Evolutionary conservation across 108 stramenopile genomes (phyloP), one percentile per base, ranked within the genome.

Genomic region (Nitzschia putrida): DNA sequence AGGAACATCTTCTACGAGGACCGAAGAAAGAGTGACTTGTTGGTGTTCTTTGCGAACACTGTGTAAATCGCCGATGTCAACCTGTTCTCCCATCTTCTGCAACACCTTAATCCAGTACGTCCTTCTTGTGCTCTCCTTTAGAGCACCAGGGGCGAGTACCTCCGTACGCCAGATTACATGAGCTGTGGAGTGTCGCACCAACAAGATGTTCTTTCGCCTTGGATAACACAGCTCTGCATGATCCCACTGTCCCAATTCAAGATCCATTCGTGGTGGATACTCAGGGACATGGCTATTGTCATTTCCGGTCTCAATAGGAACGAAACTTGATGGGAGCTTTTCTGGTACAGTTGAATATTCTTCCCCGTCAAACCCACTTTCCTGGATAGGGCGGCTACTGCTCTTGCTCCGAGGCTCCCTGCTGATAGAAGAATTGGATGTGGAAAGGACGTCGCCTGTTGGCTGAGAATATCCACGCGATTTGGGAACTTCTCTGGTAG

Each of bases 151-250:
- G 25, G 23, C 16, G 25, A 66, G n/a, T 8, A 45, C 45, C n/a
- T 66, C 29, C 26, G 25, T 52, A 2, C 53, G 13, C 53, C 52
- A 66, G 14, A 66, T 45, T 7, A 53, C 65, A 53, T 53, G 24
- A 8, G 37, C 53, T 53, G 50, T 34, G 25, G 51, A 13, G 11
- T 66, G 18, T 4, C 52, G 51, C 3, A 66, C n/a, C 39, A 66
- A 66, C 23, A 66, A 7, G 42, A 66, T 2, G 38, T 66, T 51
- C 45, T 66, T 66, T 38, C 53, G 18, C 18, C 61, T 41, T n/a
- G 61, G 61, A 45, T 45, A 63, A 38, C 61, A 63, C 7, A 63
- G 44, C 12, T n/a, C 61, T 3, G 16, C 18, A 39, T 63, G 61
- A 24, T 63, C 61, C 23, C 44, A 63, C 20, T 41, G 61, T 47